Conservation (phyloP, 2,329 filamentous ascomycete species). For the Botrytis squamosa region DNA sequence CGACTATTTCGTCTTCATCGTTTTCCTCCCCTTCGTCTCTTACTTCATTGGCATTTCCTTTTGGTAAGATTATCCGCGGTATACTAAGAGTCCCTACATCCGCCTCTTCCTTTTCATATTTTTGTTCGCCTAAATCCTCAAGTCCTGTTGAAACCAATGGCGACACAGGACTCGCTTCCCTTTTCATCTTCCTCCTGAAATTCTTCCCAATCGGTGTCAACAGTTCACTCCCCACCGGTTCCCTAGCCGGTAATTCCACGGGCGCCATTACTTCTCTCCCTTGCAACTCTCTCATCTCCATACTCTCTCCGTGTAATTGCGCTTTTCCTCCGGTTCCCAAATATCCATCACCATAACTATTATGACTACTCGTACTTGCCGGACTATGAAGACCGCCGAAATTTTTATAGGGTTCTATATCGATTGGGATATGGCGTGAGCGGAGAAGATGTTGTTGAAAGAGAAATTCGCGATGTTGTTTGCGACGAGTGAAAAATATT, state of each 20-base stretch:
- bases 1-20: background rate
- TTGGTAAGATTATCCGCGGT: background rate
- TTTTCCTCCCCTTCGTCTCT: background rate
- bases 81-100: background rate
- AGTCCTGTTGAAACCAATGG: background rate
- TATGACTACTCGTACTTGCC: background rate
- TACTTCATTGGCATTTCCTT: too few relatives aligned
- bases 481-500: conserved; percentile 33
- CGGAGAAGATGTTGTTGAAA: background rate
- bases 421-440: conserved; percentile 1
- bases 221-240: conserved; percentile 34
- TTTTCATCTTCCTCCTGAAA: background rate
- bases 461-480: conserved; percentile 22
- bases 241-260: conserved; percentile 31
- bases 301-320: conserved; percentile 30
- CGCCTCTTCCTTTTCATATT: background rate
- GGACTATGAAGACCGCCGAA: background rate
- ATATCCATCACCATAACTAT: conserved; percentile 22
- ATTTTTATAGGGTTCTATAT: conserved; percentile 3
- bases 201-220: conserved; percentile 25
- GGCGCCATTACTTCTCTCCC: conserved; percentile 28
- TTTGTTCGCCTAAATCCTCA: background rate
- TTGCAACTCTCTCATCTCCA: conserved; percentile 28
- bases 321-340: conserved; percentile 23
- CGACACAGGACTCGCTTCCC: background rate